Evolutionary conservation across 139 green algal genomes (phyloP).

Genomic region (Volvox africanus): DNA sequence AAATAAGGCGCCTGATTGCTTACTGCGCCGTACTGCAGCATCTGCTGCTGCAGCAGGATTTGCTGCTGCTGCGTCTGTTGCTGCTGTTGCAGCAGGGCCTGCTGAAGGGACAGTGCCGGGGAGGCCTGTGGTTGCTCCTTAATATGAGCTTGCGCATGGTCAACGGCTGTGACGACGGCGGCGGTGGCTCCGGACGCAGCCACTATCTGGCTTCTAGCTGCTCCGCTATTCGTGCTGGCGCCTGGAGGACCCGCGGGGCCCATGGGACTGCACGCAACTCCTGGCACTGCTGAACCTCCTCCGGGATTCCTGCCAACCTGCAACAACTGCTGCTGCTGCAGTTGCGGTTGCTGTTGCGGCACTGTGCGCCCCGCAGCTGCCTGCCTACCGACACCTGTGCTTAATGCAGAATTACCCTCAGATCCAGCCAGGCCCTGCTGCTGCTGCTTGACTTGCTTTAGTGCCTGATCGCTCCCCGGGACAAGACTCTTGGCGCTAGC

Average conservation of each 20-base stretch:
- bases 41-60: conserved; percentile 21
- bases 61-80: conserved; percentile 24
- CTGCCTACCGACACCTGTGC: neutral
- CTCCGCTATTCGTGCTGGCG: neutral
- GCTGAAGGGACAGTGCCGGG: neutral
- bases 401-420: neutral
- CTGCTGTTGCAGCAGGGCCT: neutral
- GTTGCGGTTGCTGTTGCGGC: neutral
- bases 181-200: neutral
- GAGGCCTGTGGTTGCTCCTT: neutral
- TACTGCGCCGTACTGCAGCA: conserved; percentile 7
- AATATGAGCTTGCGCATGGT: neutral
- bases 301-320: neutral
- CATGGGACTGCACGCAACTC: neutral
- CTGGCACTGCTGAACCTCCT: neutral
- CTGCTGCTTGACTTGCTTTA: neutral
- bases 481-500: neutral
- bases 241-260: too few relatives aligned
- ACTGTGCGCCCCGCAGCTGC: neutral
- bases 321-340: conserved; percentile 5
- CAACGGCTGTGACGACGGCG: neutral
- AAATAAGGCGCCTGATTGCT: neutral
- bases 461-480: neutral
- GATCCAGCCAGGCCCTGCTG: neutral
- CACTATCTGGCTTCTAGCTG: neutral